A percentile compares a stretch with the other conserved stretches of the same genome.
phyloP scores from a whole-genome alignment of 768 basidiomycete species.

The Russula olivacea region DNA sequence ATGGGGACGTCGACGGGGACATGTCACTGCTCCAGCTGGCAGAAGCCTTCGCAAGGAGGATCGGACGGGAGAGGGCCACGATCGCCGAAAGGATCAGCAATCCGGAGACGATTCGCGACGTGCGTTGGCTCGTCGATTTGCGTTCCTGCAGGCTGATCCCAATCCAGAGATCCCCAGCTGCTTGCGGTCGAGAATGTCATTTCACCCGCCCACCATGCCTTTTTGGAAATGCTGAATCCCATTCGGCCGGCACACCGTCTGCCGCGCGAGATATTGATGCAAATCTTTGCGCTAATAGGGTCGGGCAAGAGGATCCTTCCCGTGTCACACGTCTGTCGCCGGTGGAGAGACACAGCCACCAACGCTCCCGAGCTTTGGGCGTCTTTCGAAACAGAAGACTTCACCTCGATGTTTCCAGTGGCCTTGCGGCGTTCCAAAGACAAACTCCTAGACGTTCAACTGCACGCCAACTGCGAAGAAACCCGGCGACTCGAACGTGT shows the following conservation, averaged over 20 bases:
- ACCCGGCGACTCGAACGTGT: constrained; percentile 4
- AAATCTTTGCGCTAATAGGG: constrained; percentile 14
- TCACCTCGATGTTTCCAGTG: constrained; percentile 12
- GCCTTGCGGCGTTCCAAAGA: constrained; percentile 9
- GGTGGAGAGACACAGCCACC: constrained; percentile 14
- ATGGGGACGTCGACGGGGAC: constrained; percentile 11
- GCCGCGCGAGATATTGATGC: constrained; percentile 17
- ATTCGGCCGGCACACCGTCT: constrained; percentile 13
- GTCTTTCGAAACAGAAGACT: constrained; percentile 12
- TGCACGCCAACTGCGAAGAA: constrained; percentile 17
- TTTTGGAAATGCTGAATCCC: constrained; percentile 18
- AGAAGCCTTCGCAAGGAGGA: constrained; percentile 15
- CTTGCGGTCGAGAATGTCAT: constrained; percentile 11
- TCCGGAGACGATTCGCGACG: constrained; percentile 12
- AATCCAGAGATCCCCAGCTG: neutral
- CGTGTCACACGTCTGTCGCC: constrained; percentile 18
- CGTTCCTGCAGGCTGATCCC: neutral
- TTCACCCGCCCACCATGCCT: constrained; percentile 11
- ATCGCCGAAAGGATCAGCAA: constrained; percentile 7
- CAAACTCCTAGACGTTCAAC: constrained; percentile 1
- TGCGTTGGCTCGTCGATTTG: constrained; percentile 2
- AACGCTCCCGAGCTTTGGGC: constrained; percentile 19
- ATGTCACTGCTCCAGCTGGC: constrained; percentile 14
- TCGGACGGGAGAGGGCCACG: constrained; percentile 2
- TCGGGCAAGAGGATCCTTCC: constrained; percentile 15